Evolutionary conservation across 2,329 filamentous ascomycete genomes (phyloP).

Genomic region (Talaromyces funiculosus): DNA sequence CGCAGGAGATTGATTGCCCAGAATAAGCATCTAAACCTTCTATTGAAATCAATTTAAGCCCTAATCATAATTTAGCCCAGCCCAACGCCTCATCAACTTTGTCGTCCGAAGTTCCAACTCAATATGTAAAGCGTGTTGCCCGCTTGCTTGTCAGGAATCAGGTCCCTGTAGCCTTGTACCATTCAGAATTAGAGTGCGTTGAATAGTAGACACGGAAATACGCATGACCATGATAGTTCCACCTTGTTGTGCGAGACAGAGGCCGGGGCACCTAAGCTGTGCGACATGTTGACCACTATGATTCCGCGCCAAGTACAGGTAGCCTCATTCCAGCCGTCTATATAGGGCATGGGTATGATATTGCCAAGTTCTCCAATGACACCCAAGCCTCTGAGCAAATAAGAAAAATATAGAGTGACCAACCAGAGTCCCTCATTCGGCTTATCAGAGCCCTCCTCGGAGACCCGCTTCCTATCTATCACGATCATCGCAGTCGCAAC

Average conservation of each 20-base stretch:
- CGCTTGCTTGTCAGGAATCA: constrained; percentile 2
- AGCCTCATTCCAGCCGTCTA: background rate
- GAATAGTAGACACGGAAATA: background rate
- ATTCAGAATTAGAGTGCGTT: background rate
- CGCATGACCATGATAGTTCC: background rate
- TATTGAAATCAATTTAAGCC: background rate
- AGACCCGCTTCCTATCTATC: background rate
- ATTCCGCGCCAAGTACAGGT: background rate
- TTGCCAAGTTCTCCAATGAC: background rate
- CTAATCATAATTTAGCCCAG: background rate
- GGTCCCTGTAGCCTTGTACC: constrained; percentile 3
- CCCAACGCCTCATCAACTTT: background rate
- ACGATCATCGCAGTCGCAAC: background rate
- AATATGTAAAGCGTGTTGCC: background rate
- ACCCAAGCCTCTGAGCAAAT: background rate
- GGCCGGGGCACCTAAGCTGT: background rate
- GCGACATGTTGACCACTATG: background rate
- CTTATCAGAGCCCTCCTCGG: background rate
- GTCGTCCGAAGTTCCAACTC: background rate
- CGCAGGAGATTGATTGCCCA: background rate
- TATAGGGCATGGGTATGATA: background rate
- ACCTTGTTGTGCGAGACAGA: background rate
- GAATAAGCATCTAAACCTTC: background rate
- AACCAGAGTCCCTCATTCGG: background rate
- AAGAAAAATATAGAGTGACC: background rate